phyloP scores from a whole-genome alignment of 345 rosid genomes.

The Atalantia buxifolia region DNA sequence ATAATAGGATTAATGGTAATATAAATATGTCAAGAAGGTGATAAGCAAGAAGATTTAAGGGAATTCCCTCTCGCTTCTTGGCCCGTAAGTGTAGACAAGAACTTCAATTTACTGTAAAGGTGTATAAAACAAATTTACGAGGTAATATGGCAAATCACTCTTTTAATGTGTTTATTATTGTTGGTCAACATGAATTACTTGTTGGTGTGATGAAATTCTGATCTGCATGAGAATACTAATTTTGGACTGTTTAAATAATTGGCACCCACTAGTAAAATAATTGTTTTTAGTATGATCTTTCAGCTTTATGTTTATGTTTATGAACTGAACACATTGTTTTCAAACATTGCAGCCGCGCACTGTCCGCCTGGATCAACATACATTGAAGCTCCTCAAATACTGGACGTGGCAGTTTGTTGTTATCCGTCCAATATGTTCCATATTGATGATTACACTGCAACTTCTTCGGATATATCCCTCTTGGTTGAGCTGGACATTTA shows the following conservation, averaged over 20 bases:
- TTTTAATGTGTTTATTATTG: not conserved
- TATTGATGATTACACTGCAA: conserved; percentile 77
- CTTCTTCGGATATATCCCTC: conserved; percentile 64
- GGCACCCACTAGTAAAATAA: not conserved
- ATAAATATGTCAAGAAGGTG: not conserved
- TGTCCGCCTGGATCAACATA: conserved; percentile 63
- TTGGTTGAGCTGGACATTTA: conserved; percentile 98
- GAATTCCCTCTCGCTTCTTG: not conserved
- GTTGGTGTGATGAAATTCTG: not conserved
- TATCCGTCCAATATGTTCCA: conserved; percentile 78
- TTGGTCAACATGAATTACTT: not conserved
- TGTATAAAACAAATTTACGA: not conserved
- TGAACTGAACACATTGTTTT: conserved; percentile 4
- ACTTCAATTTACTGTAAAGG: not conserved
- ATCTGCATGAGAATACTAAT: not conserved
- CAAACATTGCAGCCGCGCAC: conserved; percentile 61
- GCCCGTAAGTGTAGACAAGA: not conserved
- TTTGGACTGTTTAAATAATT: not conserved
- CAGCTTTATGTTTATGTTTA: not conserved
- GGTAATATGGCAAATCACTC: not conserved
- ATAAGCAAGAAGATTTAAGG: not conserved
- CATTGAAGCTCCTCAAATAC: conserved; percentile 67
- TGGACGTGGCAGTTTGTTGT: conserved; percentile 99
- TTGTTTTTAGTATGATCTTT: not conserved
- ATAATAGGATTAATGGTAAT: not conserved